These are phyloP conservation scores for Leccinum barrowsii DNA, from an alignment of 768 basidiomycete species.

Conservation along the genomic window DNA sequence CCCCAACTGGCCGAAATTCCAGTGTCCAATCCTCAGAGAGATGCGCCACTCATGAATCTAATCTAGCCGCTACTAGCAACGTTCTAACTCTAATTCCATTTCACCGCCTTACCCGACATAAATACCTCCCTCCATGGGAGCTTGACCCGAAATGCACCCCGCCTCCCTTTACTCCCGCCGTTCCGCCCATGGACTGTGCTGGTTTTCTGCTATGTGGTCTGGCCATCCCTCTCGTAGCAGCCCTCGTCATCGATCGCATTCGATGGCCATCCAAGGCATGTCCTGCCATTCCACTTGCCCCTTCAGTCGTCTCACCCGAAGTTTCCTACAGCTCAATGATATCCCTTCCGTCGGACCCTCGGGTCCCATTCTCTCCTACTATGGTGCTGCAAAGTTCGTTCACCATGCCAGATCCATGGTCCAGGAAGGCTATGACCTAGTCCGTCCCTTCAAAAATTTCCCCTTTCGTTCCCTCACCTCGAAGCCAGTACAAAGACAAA, in stretches of 20 bases:
- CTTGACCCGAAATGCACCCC: slow-evolving; percentile 27
- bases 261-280: slow-evolving; percentile 28
- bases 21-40: slow-evolving; percentile 1
- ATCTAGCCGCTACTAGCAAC: slow-evolving; percentile 21
- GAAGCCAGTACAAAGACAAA: slow-evolving; percentile 26
- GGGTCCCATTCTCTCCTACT: slow-evolving; percentile 32
- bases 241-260: slow-evolving; percentile 15
- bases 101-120: slow-evolving; percentile 28
- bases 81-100: slow-evolving; percentile 31
- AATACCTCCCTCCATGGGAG: slow-evolving; percentile 27
- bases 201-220: slow-evolving; percentile 20
- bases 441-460: slow-evolving; percentile 10
- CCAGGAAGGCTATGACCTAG: slow-evolving; percentile 36
- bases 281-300: neutral
- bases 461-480: slow-evolving; percentile 14
- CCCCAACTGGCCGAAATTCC: slow-evolving; percentile 5
- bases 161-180: slow-evolving; percentile 20
- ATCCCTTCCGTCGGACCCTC: slow-evolving; percentile 38
- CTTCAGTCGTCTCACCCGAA: neutral
- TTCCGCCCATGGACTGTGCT: slow-evolving; percentile 25
- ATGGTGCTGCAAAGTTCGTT: slow-evolving; percentile 30
- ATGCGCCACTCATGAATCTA: slow-evolving; percentile 28
- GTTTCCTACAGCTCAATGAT: slow-evolving; percentile 18
- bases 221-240: slow-evolving; percentile 12
- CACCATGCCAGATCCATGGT: slow-evolving; percentile 32